Base-by-base conservation (phyloP, 768 basidiomycete genomes). In the Hortiboletus campestris region DNA sequence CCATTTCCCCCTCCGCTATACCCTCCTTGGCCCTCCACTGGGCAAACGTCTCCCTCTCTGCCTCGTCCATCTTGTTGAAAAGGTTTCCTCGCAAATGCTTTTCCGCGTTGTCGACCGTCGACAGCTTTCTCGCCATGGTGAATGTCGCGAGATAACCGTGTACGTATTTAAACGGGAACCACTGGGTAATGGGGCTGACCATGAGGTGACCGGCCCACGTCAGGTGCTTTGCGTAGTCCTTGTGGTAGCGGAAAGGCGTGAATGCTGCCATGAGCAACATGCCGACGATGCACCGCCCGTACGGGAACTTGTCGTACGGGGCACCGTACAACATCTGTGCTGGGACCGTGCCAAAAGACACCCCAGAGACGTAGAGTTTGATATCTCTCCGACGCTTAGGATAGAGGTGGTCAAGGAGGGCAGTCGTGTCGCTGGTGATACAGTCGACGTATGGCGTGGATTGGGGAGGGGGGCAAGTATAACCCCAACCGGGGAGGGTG, bases 401-500 rank as follows among this genome's bases (percentile, higher is more conserved):
- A 58, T 83, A 80, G 31, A 83, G 74, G 63, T 82, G 79, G 19
- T 73, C 65, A 39, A 85, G 72, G 41, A 85, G 70, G 13, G 74
- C 67, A 1, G 76, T 74, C 56, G 79, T 75, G 61, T 82, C 81
- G 46, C 68, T 56, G 32, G 72, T 71, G 51, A 84, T 67, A 13
- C 73, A 72, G 22, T 74, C 67, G 46, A 76, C 64, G 61, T 79
- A 84, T 2, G 75, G 61, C 0, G 65, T 53, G 9, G 66, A 54
- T 9, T 70, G 56, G 4, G 63, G 64, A 6, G 75, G 65, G 1
- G 79, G 75, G 0, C 81, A 80, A 6, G 83, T 78, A 43, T 73
- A 73, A 4, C 83, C 83, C 83, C 84, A 84, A 2, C 82, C 84
- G 20, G 81, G 79, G 32, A 85, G 77, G 11, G 83, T 80, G 4